Evolutionary conservation across 441 rosid genomes (phyloP).

Genomic region (Melastoma candidum): DNA sequence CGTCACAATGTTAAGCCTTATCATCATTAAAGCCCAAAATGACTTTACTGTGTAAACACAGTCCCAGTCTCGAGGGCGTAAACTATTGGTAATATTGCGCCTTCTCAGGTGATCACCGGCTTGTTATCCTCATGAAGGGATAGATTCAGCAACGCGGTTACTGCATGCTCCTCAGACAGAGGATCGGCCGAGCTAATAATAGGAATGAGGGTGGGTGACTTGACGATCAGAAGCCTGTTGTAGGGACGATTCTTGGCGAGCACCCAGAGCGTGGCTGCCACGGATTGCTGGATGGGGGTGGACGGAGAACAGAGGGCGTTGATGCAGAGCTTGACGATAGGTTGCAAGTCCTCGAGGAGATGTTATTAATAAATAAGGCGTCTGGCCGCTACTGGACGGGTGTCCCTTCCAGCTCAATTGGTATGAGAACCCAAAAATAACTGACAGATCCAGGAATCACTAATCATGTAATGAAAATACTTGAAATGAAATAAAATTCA

Average conservation of each 20-base stretch:
- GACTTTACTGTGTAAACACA: no score
- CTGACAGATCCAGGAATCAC: no score
- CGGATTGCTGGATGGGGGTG: conserved; percentile 62
- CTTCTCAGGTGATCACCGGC: conserved; percentile 44
- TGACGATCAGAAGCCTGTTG: conserved; percentile 72
- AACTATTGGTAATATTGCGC: conserved; percentile 66
- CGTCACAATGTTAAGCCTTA: no score
- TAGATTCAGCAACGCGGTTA: conserved; percentile 75
- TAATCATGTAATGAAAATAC: no score
- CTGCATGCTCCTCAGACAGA: conserved; percentile 87
- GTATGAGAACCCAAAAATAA: no score
- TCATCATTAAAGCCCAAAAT: no score
- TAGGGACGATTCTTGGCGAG: conserved; percentile 80
- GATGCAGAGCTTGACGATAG: conserved; percentile 77
- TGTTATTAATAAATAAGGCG: no score
- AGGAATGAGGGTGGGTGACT: conserved; percentile 71
- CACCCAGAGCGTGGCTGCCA: conserved; percentile 74
- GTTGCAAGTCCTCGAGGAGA: conserved; percentile 64
- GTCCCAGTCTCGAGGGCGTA: conserved; percentile 70
- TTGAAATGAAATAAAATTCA: no score
- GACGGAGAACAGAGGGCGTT: conserved; percentile 63
- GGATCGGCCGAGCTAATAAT: conserved; percentile 77
- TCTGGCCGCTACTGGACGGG: no score
- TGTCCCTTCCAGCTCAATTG: no score
- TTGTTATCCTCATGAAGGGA: conserved; percentile 72